phyloP scores from a whole-genome alignment of 75 land plant species.

The Sequoia sempervirens region DNA sequence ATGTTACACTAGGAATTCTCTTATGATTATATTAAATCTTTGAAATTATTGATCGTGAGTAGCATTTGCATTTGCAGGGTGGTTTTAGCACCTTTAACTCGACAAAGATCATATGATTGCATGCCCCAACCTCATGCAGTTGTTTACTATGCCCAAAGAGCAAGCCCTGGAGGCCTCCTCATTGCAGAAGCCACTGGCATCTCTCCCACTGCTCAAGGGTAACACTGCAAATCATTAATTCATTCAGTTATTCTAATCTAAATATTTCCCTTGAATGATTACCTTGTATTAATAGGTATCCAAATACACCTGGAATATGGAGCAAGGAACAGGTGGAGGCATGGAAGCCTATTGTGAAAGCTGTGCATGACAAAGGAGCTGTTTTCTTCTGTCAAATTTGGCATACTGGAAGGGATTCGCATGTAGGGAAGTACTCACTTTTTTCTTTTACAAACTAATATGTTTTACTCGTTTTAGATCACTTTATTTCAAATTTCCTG shows the following conservation, averaged over 20 bases:
- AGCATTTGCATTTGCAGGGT: conserved; percentile 8
- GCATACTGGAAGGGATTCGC: conserved; percentile 47
- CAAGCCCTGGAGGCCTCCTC: conserved; percentile 23
- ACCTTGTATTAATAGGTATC: not conserved
- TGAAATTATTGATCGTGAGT: not conserved
- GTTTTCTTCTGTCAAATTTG: conserved; percentile 50
- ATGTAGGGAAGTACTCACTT: conserved; percentile 16
- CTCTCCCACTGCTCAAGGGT: conserved; percentile 22
- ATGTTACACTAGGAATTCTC: not conserved
- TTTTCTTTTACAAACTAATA: not conserved
- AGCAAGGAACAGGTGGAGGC: conserved; percentile 44
- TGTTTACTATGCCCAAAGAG: conserved; percentile 23
- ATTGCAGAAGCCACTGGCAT: conserved; percentile 24
- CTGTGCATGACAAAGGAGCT: conserved; percentile 44
- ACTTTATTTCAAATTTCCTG: not conserved
- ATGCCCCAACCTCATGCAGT: conserved; percentile 22
- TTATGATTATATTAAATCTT: not conserved
- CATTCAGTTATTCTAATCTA: not conserved
- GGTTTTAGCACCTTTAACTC: conserved; percentile 22
- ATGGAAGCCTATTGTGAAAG: conserved; percentile 54
- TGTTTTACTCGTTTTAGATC: not conserved
- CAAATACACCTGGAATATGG: not conserved
- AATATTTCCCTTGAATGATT: not conserved
- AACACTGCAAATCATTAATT: not conserved
- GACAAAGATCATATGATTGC: conserved; percentile 11